Conservation (phyloP, 129 eudicot genomes). For the Arctium minus region DNA sequence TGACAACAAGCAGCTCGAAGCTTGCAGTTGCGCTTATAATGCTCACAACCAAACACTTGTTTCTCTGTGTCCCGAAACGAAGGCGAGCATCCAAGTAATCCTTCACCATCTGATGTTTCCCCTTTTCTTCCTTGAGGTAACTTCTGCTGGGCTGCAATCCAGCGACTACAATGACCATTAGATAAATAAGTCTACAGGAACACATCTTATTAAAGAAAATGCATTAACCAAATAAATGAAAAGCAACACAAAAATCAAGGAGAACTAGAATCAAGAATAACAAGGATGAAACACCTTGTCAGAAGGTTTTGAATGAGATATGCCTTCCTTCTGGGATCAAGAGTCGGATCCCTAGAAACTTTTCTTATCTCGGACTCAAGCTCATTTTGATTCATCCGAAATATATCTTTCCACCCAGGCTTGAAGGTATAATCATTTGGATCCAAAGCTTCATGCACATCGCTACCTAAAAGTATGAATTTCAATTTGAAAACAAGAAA, state of each 20-base stretch:
- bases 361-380: constrained; percentile 97
- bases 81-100: constrained; percentile 67
- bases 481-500: neutral
- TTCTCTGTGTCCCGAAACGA: constrained; percentile 84
- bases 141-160: constrained; percentile 99
- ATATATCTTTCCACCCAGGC: constrained; percentile 99
- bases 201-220: neutral
- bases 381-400: constrained; percentile 97
- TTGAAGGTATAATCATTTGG: constrained; percentile 77
- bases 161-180: constrained; percentile 43
- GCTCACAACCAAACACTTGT: constrained; percentile 85
- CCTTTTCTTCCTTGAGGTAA: constrained; percentile 56
- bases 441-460: constrained; percentile 71
- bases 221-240: neutral
- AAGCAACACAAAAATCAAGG: neutral
- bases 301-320: constrained; percentile 93
- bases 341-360: constrained; percentile 94
- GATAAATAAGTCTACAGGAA: constrained; percentile 4
- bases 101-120: constrained; percentile 52
- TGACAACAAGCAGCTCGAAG: constrained; percentile 99
- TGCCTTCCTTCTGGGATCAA: constrained; percentile 99
- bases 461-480: constrained; percentile 36
- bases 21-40: constrained; percentile 95
- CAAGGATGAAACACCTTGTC: constrained; percentile 67
- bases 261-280: neutral